phyloP scores from a whole-genome alignment of 768 basidiomycete species.

The Termitomyces sp. region DNA sequence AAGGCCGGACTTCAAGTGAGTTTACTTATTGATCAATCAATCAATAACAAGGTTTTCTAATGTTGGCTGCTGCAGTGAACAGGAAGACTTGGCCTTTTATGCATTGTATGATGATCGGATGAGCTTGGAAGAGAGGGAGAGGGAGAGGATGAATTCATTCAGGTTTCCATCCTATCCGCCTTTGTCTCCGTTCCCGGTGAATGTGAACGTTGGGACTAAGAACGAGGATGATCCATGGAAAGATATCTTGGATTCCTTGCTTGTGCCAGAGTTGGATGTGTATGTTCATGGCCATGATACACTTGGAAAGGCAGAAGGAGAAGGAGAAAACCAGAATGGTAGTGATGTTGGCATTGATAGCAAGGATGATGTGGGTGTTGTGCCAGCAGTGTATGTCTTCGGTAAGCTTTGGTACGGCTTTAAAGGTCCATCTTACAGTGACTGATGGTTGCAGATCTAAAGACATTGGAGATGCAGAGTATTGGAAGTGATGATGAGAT shows the following conservation, averaged over 20 bases:
- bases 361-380: neutral
- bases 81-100: neutral
- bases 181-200: neutral
- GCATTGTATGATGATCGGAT: neutral
- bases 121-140: neutral
- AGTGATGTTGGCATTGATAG: neutral
- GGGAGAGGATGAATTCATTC: neutral
- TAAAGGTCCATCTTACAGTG: neutral
- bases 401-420: neutral
- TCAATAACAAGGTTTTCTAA: neutral
- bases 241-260: neutral
- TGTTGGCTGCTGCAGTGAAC: neutral
- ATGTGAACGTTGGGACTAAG: neutral
- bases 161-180: neutral
- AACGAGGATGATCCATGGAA: neutral
- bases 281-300: neutral
- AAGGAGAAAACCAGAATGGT: neutral
- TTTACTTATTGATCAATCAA: no score
- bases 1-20: neutral
- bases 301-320: neutral
- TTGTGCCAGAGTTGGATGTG: neutral
- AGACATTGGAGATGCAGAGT: neutral
- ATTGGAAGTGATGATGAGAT: neutral
- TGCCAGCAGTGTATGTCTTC: neutral
- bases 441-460: neutral